Conservation (phyloP, 345 rosid species). For the Gossypium longicalyx region DNA sequence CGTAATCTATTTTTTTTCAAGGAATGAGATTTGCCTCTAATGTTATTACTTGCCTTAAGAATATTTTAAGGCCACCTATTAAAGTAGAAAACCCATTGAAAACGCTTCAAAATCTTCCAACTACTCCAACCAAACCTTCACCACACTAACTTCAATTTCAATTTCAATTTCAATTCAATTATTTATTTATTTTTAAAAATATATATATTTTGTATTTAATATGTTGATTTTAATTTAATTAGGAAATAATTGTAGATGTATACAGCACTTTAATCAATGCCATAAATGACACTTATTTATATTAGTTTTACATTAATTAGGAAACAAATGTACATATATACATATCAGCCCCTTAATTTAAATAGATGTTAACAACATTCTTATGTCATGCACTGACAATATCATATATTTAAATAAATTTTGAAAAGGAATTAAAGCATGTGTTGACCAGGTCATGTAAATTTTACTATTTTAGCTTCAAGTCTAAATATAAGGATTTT, state of each 20-base stretch:
- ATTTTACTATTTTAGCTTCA: too few relatives aligned
- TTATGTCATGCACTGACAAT: neutral
- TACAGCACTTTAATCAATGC: too few relatives aligned
- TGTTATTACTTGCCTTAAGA: neutral
- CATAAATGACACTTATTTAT: too few relatives aligned
- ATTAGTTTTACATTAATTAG: too few relatives aligned
- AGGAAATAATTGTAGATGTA: too few relatives aligned
- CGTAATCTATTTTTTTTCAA: neutral
- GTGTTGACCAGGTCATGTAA: too few relatives aligned
- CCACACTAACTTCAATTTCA: neutral
- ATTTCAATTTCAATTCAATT: neutral
- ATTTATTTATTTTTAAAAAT: neutral
- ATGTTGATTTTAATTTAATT: too few relatives aligned
- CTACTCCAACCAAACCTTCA: slow-evolving; percentile 23
- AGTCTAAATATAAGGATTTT: too few relatives aligned
- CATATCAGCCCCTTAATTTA: too few relatives aligned
- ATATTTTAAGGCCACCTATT: slow-evolving; percentile 8
- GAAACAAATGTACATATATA: too few relatives aligned
- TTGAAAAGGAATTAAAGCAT: neutral
- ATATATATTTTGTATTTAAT: too few relatives aligned
- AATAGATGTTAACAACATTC: neutral
- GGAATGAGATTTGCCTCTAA: neutral
- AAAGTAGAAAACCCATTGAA: neutral
- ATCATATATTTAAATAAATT: neutral
- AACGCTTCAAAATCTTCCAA: slow-evolving; percentile 19